Base-by-base conservation (phyloP, 768 basidiomycete species). In the Cystofilobasidium bisporidii region DNA sequence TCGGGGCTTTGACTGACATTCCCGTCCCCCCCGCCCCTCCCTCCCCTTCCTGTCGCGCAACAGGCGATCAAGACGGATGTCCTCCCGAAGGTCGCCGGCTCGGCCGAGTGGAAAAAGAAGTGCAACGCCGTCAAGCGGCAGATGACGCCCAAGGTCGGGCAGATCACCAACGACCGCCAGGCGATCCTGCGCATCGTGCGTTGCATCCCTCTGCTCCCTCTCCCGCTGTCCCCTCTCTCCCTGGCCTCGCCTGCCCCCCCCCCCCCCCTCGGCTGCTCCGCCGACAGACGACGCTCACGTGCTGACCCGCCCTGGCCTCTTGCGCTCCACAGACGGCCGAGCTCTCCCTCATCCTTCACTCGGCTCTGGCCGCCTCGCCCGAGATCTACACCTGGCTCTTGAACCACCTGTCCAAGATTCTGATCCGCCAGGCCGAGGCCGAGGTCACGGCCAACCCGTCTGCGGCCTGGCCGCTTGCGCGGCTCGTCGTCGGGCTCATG, bases 381-480 rank as follows among this genome's bases (percentile, higher is more conserved):
- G 64, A 73, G 40, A 53, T 71, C 8, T 93, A 91, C 75, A 76
- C 81, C 57, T 88, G 90, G 60, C 81, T 87, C 26, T 83, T 93
- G 55, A 92, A 89, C 26, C 87, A 91, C n/a, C 83, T 97, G 47
- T 81, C 90, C 57, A 97, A 98, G 75, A 80, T 85, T 22, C 86
- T 98, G 69, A 81, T 97, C 53, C 81, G 88, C 40, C 94, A 97
- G 79, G 92, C 92, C 22, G 92, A 96, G 79, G 87, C 86, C 0
- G 94, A 98, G 77, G 89, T 94, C 12, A 84, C 87, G 1, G 91
- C 92, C 2, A 89, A 93, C 77, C 85, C 87, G 73, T 84, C 85
- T 36, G 87, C 87, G 28, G 92, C 91, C 0, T 80, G 82, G 43
- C 94, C 94, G 0, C 82, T 99, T 28, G 89, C 88, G 0, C 82